A percentile compares a stretch with the other conserved stretches of the same genome.
Conservation (phyloP, 179 eudicot species). For the Heliamphora pulchella region DNA sequence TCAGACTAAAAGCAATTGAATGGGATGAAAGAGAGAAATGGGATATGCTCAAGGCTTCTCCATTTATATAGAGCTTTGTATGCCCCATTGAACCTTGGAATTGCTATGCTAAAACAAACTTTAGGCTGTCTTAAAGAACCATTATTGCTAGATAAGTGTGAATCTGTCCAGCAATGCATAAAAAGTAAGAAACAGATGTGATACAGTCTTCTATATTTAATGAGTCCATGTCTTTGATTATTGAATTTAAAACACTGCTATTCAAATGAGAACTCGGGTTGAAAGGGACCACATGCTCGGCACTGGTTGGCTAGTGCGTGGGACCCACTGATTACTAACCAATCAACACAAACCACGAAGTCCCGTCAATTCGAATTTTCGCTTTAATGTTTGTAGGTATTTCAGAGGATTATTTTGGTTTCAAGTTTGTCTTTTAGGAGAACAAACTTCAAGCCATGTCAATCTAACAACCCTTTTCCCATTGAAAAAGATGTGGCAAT, state of each 20-base stretch:
- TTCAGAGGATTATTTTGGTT: background rate
- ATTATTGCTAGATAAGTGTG: background rate
- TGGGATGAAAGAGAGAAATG: background rate
- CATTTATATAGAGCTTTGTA: background rate
- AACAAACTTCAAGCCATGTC: no score
- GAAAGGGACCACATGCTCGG: no score
- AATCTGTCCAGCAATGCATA: background rate
- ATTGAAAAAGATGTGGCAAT: background rate
- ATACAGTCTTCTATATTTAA: background rate
- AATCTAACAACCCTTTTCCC: background rate
- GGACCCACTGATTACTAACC: no score
- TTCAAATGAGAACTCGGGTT: no score
- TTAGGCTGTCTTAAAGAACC: background rate
- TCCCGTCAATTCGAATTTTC: background rate
- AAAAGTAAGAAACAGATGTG: slow-evolving; percentile 1
- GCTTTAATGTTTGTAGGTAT: no score
- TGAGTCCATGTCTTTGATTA: background rate
- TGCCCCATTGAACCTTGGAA: background rate
- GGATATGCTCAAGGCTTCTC: background rate
- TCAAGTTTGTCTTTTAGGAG: background rate
- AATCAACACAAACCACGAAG: no score
- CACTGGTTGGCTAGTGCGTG: no score
- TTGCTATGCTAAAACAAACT: background rate
- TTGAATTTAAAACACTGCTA: no score
- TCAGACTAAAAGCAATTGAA: background rate